Evolutionary conservation across 805 yeast species (phyloP).

Genomic region (Candida peoriensis): DNA sequence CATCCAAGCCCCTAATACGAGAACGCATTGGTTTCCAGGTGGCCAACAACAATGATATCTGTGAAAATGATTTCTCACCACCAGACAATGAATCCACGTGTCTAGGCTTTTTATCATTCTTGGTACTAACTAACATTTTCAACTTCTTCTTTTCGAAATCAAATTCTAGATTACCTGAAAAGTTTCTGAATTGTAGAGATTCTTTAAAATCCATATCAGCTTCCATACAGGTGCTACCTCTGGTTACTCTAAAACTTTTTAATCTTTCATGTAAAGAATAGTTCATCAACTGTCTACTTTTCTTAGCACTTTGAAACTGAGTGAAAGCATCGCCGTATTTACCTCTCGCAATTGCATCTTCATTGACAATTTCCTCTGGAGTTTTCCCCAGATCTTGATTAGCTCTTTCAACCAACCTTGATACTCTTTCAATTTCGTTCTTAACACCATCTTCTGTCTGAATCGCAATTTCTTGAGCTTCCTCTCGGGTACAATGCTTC

Average conservation of each 20-base stretch:
- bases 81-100: conserved; percentile 86
- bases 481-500: conserved; percentile 43
- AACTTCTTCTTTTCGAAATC: conserved; percentile 48
- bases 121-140: conserved; percentile 56
- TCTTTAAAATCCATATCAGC: conserved; percentile 54
- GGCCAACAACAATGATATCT: conserved; percentile 78
- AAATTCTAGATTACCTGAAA: conserved; percentile 66
- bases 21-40: conserved; percentile 94
- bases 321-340: conserved; percentile 38
- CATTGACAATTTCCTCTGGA: conserved; percentile 47
- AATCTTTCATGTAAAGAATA: conserved; percentile 39
- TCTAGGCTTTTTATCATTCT: conserved; percentile 52
- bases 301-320: conserved; percentile 32
- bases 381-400: conserved; percentile 51
- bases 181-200: conserved; percentile 62
- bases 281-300: conserved; percentile 27
- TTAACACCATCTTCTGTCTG: conserved; percentile 45
- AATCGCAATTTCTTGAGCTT: conserved; percentile 34
- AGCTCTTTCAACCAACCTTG: conserved; percentile 42
- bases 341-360: conserved; percentile 39
- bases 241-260: conserved; percentile 35
- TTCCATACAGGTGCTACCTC: conserved; percentile 37
- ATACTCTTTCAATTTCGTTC: conserved; percentile 41
- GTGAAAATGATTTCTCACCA: conserved; percentile 94
- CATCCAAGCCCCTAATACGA: conserved; percentile 85